Conservation (phyloP, 129 eudicot genomes). For the Oenanthe sinensis region DNA sequence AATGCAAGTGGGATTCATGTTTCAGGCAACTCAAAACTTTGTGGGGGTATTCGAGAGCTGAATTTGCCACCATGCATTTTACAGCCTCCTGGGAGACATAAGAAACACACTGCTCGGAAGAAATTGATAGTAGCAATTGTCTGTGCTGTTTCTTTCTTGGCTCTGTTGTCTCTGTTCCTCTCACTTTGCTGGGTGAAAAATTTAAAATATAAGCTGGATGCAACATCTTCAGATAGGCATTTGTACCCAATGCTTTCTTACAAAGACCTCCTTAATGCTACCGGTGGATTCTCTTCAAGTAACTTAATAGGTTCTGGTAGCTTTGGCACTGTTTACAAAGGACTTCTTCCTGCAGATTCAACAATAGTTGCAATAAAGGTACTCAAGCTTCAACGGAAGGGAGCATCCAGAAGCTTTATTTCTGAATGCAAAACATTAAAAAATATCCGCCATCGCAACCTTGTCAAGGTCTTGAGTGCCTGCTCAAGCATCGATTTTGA, state of each 20-base stretch:
- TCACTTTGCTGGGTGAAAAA: not conserved
- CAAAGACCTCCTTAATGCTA: not conserved
- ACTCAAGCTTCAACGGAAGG: not conserved
- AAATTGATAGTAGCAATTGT: not conserved
- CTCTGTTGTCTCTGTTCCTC: not conserved
- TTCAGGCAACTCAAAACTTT: conserved; percentile 11
- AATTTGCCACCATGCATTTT: conserved; percentile 4
- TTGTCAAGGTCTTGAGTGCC: not conserved
- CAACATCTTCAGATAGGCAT: not conserved
- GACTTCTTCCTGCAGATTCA: not conserved
- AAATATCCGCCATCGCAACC: conserved; percentile 9
- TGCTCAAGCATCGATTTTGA: conserved; percentile 1
- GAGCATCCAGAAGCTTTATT: not conserved
- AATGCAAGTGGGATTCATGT: conserved; percentile 11
- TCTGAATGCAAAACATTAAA: not conserved
- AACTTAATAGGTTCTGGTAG: not conserved
- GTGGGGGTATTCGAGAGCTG: conserved; percentile 22
- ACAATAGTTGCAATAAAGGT: not conserved
- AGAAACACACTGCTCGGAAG: conserved; percentile 4
- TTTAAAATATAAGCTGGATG: not conserved
- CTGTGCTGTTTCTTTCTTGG: not conserved
- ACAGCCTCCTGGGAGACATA: not conserved
- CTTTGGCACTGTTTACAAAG: conserved; percentile 2
- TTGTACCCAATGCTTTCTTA: not conserved
- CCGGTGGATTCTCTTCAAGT: not conserved